Percentiles rank a stretch among this genome's conserved stretches.
Evolutionary conservation across 768 basidiomycete species (phyloP).

Genomic region (Boletellus sp.): DNA sequence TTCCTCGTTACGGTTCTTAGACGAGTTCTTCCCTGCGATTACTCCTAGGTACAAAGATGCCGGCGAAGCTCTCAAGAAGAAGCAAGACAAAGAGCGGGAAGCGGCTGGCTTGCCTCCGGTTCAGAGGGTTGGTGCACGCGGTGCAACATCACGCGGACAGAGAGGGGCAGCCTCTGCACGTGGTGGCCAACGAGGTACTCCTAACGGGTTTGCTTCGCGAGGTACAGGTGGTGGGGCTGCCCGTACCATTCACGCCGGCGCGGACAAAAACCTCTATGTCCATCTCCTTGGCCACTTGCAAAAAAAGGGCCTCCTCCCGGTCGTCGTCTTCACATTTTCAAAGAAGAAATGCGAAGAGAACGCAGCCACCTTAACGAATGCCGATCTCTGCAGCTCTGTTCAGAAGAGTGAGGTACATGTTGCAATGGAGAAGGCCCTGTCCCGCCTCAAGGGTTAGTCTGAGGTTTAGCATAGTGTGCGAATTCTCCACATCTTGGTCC

Average conservation of each 20-base stretch:
- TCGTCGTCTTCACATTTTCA: slow-evolving; percentile 95
- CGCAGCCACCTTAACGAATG: slow-evolving; percentile 81
- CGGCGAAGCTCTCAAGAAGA: slow-evolving; percentile 80
- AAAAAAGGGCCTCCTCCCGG: slow-evolving; percentile 84
- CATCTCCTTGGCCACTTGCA: slow-evolving; percentile 83
- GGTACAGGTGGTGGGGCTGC: slow-evolving; percentile 45
- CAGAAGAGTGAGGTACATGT: slow-evolving; percentile 98
- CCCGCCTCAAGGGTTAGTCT: slow-evolving; percentile 76
- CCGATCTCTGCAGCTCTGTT: slow-evolving; percentile 80
- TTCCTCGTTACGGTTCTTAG: background rate
- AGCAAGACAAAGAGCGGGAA: slow-evolving; percentile 98
- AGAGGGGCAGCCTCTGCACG: slow-evolving; percentile 48
- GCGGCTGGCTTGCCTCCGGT: slow-evolving; percentile 88
- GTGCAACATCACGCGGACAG: slow-evolving; percentile 50
- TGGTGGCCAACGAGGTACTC: slow-evolving; percentile 50
- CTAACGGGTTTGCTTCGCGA: slow-evolving; percentile 32
- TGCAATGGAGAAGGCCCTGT: slow-evolving; percentile 87
- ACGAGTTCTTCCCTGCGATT: slow-evolving; percentile 2
- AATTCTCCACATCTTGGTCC: background rate
- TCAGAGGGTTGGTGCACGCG: slow-evolving; percentile 79
- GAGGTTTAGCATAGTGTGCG: slow-evolving; percentile 1
- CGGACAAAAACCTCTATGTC: slow-evolving; percentile 91
- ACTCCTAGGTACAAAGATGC: slow-evolving; percentile 79
- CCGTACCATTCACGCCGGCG: slow-evolving; percentile 60
- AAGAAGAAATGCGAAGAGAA: slow-evolving; percentile 98